Evolutionary conservation across 108 stramenopile genomes (phyloP).

Genomic region (Cylindrotheca closterium): DNA sequence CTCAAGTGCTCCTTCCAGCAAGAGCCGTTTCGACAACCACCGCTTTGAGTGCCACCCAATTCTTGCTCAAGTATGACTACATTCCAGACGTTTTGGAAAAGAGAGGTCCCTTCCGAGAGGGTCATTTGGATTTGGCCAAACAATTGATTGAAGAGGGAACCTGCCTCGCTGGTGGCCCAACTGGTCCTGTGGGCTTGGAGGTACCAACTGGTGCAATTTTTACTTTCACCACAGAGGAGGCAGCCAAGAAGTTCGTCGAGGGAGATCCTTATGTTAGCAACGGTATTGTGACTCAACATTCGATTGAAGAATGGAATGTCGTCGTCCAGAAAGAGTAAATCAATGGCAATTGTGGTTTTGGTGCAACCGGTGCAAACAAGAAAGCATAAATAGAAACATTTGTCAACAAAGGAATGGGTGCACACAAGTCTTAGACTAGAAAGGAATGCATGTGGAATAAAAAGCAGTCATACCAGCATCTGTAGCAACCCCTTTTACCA

Average conservation of each 20-base stretch:
- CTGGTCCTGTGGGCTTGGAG: constrained; percentile 37
- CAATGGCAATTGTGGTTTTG: too few relatives aligned
- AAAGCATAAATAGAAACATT: not conserved
- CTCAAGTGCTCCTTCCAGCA: not conserved
- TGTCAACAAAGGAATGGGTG: not conserved
- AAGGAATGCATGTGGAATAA: too few relatives aligned
- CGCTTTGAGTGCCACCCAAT: constrained; percentile 17
- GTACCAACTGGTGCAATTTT: constrained; percentile 78
- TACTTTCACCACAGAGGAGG: constrained; percentile 61
- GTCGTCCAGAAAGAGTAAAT: constrained; percentile 61
- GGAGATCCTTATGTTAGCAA: constrained; percentile 75
- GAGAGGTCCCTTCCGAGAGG: constrained; percentile 74
- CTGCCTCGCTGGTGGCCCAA: constrained; percentile 73
- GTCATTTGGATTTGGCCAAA: constrained; percentile 73
- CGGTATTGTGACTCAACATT: constrained; percentile 74
- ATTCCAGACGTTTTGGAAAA: constrained; percentile 86
- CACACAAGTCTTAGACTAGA: not conserved
- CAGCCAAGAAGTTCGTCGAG: constrained; percentile 65
- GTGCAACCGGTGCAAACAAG: not conserved
- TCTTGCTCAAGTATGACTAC: constrained; percentile 69
- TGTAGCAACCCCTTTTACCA: too few relatives aligned
- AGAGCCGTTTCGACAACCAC: constrained; percentile 1
- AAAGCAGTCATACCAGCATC: too few relatives aligned
- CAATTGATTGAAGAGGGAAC: constrained; percentile 58
- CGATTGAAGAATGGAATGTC: constrained; percentile 82